A percentile compares a stretch with the other conserved stretches of the same genome.
These are phyloP conservation scores for Puccinia hordei DNA, from an alignment of 1,284 basidiomycete species.

Conservation along the genomic window DNA sequence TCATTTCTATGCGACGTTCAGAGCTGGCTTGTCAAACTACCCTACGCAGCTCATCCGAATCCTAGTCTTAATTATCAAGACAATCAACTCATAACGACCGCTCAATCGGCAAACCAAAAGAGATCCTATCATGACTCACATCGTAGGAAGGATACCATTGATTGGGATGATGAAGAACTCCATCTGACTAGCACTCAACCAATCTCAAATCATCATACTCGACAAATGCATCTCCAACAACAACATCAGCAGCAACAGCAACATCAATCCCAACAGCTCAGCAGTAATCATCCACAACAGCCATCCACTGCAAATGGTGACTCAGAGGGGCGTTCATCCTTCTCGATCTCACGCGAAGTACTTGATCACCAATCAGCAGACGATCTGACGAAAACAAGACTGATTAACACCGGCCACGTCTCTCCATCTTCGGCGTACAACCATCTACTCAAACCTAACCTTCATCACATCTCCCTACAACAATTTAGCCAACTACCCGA, in stretches of 20 bases:
- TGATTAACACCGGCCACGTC: conserved; percentile 1
- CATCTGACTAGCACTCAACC: conserved; percentile 15
- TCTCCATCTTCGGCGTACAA: conserved; percentile 22
- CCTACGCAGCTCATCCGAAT: conserved; percentile 53
- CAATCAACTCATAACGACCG: conserved; percentile 10
- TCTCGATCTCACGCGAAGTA: conserved; percentile 12
- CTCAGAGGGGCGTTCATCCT: not conserved
- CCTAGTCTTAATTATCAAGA: not conserved
- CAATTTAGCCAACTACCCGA: conserved; percentile 56
- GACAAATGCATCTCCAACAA: conserved; percentile 13
- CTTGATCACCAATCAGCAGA: not conserved
- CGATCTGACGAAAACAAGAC: conserved; percentile 17
- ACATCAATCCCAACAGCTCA: conserved; percentile 5
- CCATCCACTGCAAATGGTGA: conserved; percentile 1
- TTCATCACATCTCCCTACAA: conserved; percentile 23
- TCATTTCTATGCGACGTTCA: conserved; percentile 95
- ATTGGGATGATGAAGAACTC: conserved; percentile 46
- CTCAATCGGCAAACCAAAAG: conserved; percentile 1
- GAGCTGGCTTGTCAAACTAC: conserved; percentile 66
- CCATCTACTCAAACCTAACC: conserved; percentile 13
- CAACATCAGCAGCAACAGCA: conserved; percentile 25
- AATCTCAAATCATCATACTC: conserved; percentile 41
- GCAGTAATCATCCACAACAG: conserved; percentile 2
- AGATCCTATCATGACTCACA: conserved; percentile 27
- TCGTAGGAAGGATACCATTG: conserved; percentile 17